These are phyloP conservation scores for Cladosporium sp. DNA, from an alignment of 2,329 filamentous ascomycete genomes.

Conservation along the genomic window DNA sequence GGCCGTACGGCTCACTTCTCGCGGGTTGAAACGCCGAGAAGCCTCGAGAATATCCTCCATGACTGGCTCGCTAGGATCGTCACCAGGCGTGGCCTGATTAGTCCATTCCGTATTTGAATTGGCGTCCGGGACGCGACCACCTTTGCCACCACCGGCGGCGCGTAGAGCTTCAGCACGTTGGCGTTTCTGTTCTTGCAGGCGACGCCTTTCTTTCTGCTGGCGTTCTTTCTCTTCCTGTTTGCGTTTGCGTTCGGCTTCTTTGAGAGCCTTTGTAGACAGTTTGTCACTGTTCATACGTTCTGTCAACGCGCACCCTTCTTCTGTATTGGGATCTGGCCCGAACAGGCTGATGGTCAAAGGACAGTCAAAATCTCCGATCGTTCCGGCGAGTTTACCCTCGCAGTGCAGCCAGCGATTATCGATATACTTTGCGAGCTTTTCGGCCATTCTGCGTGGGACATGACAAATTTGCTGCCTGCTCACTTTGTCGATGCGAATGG, in stretches of 20 bases:
- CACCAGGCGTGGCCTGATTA: slow-evolving; percentile 17
- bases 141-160: slow-evolving; percentile 20
- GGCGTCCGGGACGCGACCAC: neutral
- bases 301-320: slow-evolving; percentile 50
- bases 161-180: slow-evolving; percentile 24
- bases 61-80: slow-evolving; percentile 33
- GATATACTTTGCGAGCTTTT: slow-evolving; percentile 71
- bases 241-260: slow-evolving; percentile 34
- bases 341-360: slow-evolving; percentile 67
- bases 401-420: slow-evolving; percentile 56
- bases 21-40: slow-evolving; percentile 64
- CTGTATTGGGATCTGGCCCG: slow-evolving; percentile 47
- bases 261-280: slow-evolving; percentile 51
- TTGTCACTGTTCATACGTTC: slow-evolving; percentile 59
- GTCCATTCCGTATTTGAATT: slow-evolving; percentile 14
- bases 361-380: slow-evolving; percentile 66
- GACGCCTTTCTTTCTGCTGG: slow-evolving; percentile 20
- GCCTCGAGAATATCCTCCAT: slow-evolving; percentile 62
- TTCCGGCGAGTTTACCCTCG: slow-evolving; percentile 66
- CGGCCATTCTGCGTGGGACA: slow-evolving; percentile 61
- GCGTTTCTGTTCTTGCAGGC: slow-evolving; percentile 17
- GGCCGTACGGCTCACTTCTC: slow-evolving; percentile 60
- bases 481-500: slow-evolving; percentile 75
- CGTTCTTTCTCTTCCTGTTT: slow-evolving; percentile 30
- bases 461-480: slow-evolving; percentile 74